These are phyloP conservation scores for Drosera capensis DNA, from an alignment of 148 eudicot genomes.

Conservation along the genomic window DNA sequence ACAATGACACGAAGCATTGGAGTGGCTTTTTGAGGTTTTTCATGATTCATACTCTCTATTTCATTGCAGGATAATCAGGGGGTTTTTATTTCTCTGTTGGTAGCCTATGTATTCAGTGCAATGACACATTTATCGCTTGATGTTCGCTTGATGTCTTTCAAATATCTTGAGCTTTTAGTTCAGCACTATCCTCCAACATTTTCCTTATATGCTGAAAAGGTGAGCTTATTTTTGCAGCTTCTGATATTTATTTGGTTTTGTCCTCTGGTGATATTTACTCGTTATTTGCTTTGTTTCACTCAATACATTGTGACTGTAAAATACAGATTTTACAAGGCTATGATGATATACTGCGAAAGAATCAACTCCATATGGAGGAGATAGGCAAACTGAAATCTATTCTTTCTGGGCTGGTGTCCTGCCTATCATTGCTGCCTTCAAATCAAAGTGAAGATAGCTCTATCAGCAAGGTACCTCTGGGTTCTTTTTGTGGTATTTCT, in stretches of 20 bases:
- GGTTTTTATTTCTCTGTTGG: constrained; percentile 58
- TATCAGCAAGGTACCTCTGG: background rate
- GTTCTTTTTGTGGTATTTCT: background rate
- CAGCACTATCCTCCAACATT: constrained; percentile 61
- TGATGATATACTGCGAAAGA: constrained; percentile 52
- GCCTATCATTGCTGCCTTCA: constrained; percentile 65
- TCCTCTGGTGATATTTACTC: no score
- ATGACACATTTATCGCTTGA: constrained; percentile 83
- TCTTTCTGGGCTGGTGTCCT: constrained; percentile 51
- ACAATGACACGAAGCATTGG: no score
- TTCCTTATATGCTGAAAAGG: constrained; percentile 70
- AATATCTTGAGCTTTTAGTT: constrained; percentile 68
- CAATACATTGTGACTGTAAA: no score
- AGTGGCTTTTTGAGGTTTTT: no score
- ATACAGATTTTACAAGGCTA: constrained; percentile 59
- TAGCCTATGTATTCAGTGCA: constrained; percentile 78
- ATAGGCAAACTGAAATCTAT: constrained; percentile 61
- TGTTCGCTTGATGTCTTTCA: constrained; percentile 88
- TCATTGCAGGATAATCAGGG: constrained; percentile 67
- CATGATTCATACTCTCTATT: constrained; percentile 3
- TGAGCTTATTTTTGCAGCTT: constrained; percentile 5
- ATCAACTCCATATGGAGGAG: constrained; percentile 61
- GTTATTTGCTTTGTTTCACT: no score
- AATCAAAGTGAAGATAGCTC: constrained; percentile 14
- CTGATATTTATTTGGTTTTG: background rate